A percentile compares a stretch with the other conserved stretches of the same genome.
phyloP scores from a whole-genome alignment of 2,329 filamentous ascomycete genomes.

The Aspergillaceae sp. region DNA sequence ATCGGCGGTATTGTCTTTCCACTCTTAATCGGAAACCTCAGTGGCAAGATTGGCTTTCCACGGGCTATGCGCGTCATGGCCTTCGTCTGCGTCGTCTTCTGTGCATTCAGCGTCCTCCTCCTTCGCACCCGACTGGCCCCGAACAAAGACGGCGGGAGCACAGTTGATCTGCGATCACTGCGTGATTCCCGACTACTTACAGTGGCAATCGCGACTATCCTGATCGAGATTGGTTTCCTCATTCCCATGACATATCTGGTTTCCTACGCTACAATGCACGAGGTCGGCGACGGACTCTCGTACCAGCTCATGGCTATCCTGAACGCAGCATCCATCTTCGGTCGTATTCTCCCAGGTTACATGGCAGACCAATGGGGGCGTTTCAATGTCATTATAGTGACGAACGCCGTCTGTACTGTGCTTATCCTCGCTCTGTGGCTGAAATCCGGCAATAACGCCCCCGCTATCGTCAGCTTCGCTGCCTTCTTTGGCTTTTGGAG shows the following conservation, averaged over 20 bases:
- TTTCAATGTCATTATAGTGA: constrained; percentile 23
- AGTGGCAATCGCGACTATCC: constrained; percentile 23
- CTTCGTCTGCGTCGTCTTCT: constrained; percentile 1
- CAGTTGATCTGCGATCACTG: constrained; percentile 16
- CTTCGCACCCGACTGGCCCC: constrained; percentile 7
- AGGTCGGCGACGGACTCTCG: constrained; percentile 16
- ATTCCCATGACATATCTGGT: constrained; percentile 29
- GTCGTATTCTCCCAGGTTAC: constrained; percentile 24
- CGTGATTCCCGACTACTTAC: constrained; percentile 15
- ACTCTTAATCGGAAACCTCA: constrained; percentile 7
- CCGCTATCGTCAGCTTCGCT: constrained; percentile 13
- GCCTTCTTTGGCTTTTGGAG: constrained; percentile 28
- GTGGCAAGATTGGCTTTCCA: constrained; percentile 9
- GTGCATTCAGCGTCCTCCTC: not conserved
- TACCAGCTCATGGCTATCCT: constrained; percentile 25
- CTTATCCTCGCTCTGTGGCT: constrained; percentile 19
- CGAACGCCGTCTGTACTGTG: constrained; percentile 10
- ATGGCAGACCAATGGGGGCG: constrained; percentile 26
- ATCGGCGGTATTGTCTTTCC: constrained; percentile 19
- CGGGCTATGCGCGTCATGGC: constrained; percentile 7
- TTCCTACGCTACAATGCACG: constrained; percentile 20
- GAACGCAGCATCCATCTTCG: constrained; percentile 22
- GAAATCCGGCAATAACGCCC: constrained; percentile 5
- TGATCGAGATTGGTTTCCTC: constrained; percentile 30
- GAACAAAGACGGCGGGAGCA: constrained; percentile 9